These are phyloP conservation scores for Tetracladium setigerum DNA, from an alignment of 495 filamentous ascomycete genomes.

Conservation along the genomic window DNA sequence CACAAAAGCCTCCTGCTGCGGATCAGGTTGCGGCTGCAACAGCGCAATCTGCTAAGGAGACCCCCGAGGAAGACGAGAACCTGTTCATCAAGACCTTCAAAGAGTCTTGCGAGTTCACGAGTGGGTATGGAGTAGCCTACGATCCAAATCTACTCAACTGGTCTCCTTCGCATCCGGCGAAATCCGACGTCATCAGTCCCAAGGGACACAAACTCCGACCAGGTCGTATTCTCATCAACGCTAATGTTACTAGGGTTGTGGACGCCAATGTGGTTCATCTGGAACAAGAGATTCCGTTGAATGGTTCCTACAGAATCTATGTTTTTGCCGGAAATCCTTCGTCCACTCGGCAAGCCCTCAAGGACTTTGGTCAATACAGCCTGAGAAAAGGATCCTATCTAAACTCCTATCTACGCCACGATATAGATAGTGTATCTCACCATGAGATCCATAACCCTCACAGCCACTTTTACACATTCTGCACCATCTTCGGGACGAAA, in stretches of 20 bases:
- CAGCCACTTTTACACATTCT: slow-evolving; percentile 70
- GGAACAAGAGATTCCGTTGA: slow-evolving; percentile 81
- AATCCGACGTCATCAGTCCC: slow-evolving; percentile 59
- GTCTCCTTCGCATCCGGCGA: slow-evolving; percentile 61
- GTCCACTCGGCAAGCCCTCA: slow-evolving; percentile 50
- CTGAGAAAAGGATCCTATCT: slow-evolving; percentile 62
- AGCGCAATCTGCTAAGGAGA: slow-evolving; percentile 17
- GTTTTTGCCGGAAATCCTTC: slow-evolving; percentile 68
- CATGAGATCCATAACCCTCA: slow-evolving; percentile 81
- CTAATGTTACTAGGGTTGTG: slow-evolving; percentile 72
- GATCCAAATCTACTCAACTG: slow-evolving; percentile 52
- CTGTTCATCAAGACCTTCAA: slow-evolving; percentile 66
- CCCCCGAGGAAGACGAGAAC: slow-evolving; percentile 41
- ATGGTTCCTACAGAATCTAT: slow-evolving; percentile 81
- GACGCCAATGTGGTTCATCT: slow-evolving; percentile 82
- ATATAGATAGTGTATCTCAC: slow-evolving; percentile 58
- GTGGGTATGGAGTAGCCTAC: slow-evolving; percentile 65
- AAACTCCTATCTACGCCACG: slow-evolving; percentile 49
- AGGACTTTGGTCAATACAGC: slow-evolving; percentile 59
- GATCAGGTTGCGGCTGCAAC: slow-evolving; percentile 39
- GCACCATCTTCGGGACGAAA: slow-evolving; percentile 59
- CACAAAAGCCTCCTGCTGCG: slow-evolving; percentile 47
- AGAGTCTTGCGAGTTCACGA: slow-evolving; percentile 63
- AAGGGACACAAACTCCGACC: slow-evolving; percentile 51
- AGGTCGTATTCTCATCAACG: slow-evolving; percentile 65